Percentiles rank a stretch among this genome's conserved stretches.
Evolutionary conservation across 805 yeast genomes (phyloP).

Genomic region (Starmera pachycereana): DNA sequence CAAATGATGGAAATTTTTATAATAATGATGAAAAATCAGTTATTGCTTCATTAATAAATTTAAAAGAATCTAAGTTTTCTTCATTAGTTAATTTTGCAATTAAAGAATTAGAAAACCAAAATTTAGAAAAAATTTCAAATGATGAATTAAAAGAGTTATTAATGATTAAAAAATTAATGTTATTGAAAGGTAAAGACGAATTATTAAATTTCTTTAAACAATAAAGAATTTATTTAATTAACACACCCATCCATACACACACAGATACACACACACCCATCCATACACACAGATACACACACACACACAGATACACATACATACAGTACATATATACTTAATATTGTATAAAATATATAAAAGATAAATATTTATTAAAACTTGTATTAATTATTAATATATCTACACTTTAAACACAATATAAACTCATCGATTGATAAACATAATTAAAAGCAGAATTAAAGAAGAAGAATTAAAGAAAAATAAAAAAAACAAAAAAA

Average conservation of each 20-base stretch:
- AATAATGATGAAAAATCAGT: slow-evolving; percentile 23
- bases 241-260: too few species aligned
- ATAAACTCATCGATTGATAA: too few species aligned
- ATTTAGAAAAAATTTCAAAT: slow-evolving; percentile 6
- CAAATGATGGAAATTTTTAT: slow-evolving; percentile 15
- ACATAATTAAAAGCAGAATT: too few species aligned
- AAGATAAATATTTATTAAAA: too few species aligned
- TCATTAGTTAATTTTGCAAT: slow-evolving; percentile 35
- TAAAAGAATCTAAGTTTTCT: slow-evolving; percentile 32
- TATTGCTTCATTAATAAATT: slow-evolving; percentile 20
- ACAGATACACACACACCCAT: not conserved
- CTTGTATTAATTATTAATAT: too few species aligned
- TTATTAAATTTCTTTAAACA: slow-evolving; percentile 46
- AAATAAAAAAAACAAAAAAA: too few species aligned
- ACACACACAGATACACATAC: too few species aligned
- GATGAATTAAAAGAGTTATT: slow-evolving; percentile 42
- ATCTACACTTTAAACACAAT: not conserved
- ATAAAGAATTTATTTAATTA: too few species aligned
- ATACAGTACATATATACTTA: too few species aligned
- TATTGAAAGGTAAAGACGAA: slow-evolving; percentile 59
- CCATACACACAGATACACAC: not conserved
- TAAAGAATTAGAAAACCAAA: slow-evolving; percentile 10
- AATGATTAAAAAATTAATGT: slow-evolving; percentile 50
- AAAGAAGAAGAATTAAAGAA: too few species aligned
- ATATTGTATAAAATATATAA: too few species aligned